Evolutionary conservation across 108 stramenopile genomes (phyloP).

Genomic region (Skeletonema grethae): DNA sequence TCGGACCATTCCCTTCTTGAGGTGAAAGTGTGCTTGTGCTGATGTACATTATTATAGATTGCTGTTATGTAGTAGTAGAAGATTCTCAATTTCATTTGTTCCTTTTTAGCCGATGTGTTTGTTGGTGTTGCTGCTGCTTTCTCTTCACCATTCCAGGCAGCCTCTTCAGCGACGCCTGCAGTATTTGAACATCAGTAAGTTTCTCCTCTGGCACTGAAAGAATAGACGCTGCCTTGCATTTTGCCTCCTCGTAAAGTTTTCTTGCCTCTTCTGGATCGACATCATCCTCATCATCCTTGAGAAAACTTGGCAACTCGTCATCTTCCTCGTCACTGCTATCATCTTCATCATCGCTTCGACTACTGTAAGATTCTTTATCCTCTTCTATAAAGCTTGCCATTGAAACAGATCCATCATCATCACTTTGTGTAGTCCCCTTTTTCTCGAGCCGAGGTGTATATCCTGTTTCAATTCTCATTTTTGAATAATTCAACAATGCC

Average conservation of each 20-base stretch:
- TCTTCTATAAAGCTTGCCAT: slow-evolving; percentile 22
- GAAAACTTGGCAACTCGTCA: slow-evolving; percentile 39
- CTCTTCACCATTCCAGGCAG: slow-evolving; percentile 39
- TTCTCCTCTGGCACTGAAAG: slow-evolving; percentile 48
- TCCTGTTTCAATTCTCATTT: slow-evolving; percentile 43
- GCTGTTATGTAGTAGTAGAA: too few species aligned
- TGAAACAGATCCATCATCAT: slow-evolving; percentile 42
- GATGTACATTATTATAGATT: too few species aligned
- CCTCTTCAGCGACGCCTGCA: slow-evolving; percentile 51
- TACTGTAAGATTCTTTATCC: not conserved
- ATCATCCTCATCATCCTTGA: slow-evolving; percentile 35
- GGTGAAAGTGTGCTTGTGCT: too few species aligned
- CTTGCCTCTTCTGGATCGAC: slow-evolving; percentile 43
- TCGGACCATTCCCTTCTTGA: too few species aligned
- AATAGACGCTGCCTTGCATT: slow-evolving; percentile 45
- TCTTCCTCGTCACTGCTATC: slow-evolving; percentile 31
- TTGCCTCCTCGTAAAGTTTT: slow-evolving; percentile 41
- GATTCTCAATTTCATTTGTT: slow-evolving; percentile 32
- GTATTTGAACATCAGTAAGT: slow-evolving; percentile 51
- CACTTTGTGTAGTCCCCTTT: slow-evolving; percentile 19
- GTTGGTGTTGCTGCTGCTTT: not conserved
- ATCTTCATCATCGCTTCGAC: slow-evolving; percentile 14
- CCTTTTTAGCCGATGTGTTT: not conserved
- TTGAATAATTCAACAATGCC: slow-evolving; percentile 52
- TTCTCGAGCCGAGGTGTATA: slow-evolving; percentile 37